Conservation (phyloP, 495 filamentous ascomycete species). For the Letharia lupina region DNA sequence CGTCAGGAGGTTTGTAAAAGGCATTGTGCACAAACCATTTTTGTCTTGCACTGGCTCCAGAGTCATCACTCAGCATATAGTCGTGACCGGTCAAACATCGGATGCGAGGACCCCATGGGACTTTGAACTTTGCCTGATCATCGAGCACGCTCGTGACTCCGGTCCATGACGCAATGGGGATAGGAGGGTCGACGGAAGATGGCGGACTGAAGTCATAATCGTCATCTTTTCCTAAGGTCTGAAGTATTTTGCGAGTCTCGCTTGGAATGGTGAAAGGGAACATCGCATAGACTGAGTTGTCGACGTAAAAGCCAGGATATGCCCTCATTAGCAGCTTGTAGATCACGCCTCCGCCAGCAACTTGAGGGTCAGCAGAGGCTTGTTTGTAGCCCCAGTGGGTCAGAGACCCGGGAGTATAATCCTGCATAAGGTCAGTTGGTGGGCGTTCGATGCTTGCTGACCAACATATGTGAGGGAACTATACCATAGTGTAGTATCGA, state of each 20-base stretch:
- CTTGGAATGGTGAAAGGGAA: conserved; percentile 27
- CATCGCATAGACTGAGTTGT: conserved; percentile 26
- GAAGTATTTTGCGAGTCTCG: conserved; percentile 26
- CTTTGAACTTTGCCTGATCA: conserved; percentile 20
- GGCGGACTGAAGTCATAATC: conserved; percentile 20
- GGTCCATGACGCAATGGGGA: neutral
- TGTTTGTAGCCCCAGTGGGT: conserved; percentile 26
- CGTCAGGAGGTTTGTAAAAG: neutral
- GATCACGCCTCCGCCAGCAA: conserved; percentile 23
- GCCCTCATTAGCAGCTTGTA: conserved; percentile 25
- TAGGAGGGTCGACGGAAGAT: conserved; percentile 5
- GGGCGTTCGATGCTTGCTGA: neutral
- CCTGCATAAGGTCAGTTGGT: neutral
- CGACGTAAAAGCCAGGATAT: conserved; percentile 25
- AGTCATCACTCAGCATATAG: neutral
- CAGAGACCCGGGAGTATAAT: conserved; percentile 21
- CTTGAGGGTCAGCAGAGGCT: conserved; percentile 22
- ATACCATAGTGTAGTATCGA: conserved; percentile 35
- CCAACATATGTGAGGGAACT: neutral
- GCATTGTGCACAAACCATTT: neutral
- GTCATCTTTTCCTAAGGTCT: conserved; percentile 21
- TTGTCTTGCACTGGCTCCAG: neutral
- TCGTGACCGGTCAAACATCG: neutral
- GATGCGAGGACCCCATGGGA: neutral
- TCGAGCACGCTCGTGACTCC: conserved; percentile 15